These are phyloP conservation scores for Inonotus hispidus DNA, from an alignment of 1,284 basidiomycete species.

Conservation along the genomic window DNA sequence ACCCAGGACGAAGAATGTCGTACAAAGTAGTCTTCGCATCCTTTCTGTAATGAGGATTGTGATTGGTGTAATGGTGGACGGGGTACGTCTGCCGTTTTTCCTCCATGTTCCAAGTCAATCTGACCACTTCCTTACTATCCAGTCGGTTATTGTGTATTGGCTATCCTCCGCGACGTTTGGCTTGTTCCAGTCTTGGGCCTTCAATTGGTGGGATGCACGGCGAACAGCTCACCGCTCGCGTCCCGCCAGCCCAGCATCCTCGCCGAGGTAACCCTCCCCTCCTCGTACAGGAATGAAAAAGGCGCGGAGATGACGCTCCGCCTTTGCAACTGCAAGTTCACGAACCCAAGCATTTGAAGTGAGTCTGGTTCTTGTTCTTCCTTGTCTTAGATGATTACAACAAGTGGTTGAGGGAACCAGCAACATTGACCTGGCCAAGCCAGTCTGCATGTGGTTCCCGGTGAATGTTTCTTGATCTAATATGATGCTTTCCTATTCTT, in stretches of 20 bases:
- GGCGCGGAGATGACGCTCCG: background rate
- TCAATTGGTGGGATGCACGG: conserved; percentile 58
- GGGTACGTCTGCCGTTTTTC: conserved; percentile 45
- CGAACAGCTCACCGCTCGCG: conserved; percentile 32
- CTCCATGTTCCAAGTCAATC: background rate
- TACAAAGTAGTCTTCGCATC: conserved; percentile 57
- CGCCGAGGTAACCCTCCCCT: background rate
- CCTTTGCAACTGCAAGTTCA: background rate
- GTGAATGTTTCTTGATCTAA: conserved; percentile 81
- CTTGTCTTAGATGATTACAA: conserved; percentile 53
- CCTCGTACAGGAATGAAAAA: background rate
- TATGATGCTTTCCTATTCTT: conserved; percentile 47
- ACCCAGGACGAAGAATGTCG: conserved; percentile 44
- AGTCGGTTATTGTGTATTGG: conserved; percentile 84
- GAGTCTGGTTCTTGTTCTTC: background rate
- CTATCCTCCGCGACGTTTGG: conserved; percentile 78
- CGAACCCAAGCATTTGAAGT: background rate
- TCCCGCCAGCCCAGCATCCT: background rate
- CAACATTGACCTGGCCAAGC: conserved; percentile 20
- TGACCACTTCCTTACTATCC: conserved; percentile 5
- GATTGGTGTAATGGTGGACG: conserved; percentile 72
- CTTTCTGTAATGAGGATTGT: conserved; percentile 70
- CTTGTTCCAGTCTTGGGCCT: conserved; percentile 69
- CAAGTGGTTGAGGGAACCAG: conserved; percentile 69
- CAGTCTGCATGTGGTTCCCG: conserved; percentile 38